Evolutionary conservation across 176 grass and related monocot species (phyloP).

Genomic region (Alloteropsis semialata): DNA sequence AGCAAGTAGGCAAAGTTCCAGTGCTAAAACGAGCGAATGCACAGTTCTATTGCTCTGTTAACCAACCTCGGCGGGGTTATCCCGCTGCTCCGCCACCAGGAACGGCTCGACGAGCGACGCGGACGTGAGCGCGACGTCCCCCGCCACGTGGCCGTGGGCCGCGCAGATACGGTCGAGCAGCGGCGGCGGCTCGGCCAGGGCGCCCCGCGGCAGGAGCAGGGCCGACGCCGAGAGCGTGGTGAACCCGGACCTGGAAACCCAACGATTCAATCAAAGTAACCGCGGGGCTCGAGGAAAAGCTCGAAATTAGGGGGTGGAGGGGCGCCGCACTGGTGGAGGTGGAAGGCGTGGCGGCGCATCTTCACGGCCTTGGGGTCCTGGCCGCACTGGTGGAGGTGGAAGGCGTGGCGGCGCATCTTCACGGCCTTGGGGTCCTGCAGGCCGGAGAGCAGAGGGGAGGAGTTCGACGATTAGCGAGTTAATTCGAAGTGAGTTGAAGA

Average conservation of each 20-base stretch:
- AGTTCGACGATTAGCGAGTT: conserved; percentile 19
- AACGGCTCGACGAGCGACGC: conserved; percentile 69
- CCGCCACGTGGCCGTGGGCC: conserved; percentile 44
- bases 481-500: not conserved
- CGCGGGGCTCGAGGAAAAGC: not conserved
- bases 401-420: conserved; percentile 89
- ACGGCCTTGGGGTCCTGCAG: conserved; percentile 86
- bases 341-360: conserved; percentile 89
- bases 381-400: conserved; percentile 78
- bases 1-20: no score
- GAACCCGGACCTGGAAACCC: conserved; percentile 63
- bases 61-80: conserved; percentile 52
- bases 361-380: conserved; percentile 65
- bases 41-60: not conserved
- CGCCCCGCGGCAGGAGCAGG: conserved; percentile 58
- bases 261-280: conserved; percentile 11
- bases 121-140: conserved; percentile 55
- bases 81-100: conserved; percentile 63
- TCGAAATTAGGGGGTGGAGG: conserved; percentile 3
- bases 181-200: conserved; percentile 37
- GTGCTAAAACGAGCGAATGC: not conserved
- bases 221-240: conserved; percentile 88
- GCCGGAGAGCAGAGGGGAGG: not conserved
- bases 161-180: conserved; percentile 41
- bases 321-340: conserved; percentile 72